These are phyloP conservation scores for Larix kaempferi DNA, from an alignment of 75 land plant genomes.

Conservation along the genomic window DNA sequence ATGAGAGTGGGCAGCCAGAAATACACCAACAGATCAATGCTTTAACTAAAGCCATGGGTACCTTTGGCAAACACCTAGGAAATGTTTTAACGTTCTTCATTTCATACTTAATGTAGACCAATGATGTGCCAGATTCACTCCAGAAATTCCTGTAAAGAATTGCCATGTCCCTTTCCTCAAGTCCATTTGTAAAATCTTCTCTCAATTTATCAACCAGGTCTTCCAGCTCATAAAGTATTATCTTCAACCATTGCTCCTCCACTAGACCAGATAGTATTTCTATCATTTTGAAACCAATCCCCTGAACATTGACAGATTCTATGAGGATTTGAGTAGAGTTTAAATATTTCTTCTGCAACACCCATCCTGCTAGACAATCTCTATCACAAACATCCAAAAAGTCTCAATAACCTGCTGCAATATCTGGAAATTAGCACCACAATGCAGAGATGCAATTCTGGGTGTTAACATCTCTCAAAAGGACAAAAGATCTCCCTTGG, in stretches of 20 bases:
- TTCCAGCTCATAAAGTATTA: neutral
- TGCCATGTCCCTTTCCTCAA: neutral
- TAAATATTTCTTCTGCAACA: neutral
- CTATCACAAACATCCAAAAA: too few species aligned
- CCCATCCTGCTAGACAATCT: neutral
- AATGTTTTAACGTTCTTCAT: neutral
- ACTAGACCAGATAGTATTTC: neutral
- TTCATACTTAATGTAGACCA: neutral
- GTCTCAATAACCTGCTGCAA: too few species aligned
- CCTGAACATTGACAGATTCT: neutral
- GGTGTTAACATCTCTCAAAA: too few species aligned
- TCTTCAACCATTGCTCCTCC: neutral
- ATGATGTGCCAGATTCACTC: neutral
- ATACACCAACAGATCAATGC: too few species aligned
- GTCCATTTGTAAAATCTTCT: neutral
- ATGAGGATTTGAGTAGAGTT: neutral
- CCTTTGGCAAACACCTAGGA: neutral
- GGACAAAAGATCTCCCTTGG: too few species aligned
- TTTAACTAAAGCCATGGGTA: neutral
- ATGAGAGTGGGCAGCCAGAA: too few species aligned
- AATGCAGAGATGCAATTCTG: too few species aligned
- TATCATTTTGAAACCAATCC: neutral
- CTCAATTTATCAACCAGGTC: neutral
- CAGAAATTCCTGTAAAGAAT: neutral
- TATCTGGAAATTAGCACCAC: too few species aligned